Base-by-base conservation (phyloP, 2,329 filamentous ascomycete species). In the Dactylonectria macrodidyma region DNA sequence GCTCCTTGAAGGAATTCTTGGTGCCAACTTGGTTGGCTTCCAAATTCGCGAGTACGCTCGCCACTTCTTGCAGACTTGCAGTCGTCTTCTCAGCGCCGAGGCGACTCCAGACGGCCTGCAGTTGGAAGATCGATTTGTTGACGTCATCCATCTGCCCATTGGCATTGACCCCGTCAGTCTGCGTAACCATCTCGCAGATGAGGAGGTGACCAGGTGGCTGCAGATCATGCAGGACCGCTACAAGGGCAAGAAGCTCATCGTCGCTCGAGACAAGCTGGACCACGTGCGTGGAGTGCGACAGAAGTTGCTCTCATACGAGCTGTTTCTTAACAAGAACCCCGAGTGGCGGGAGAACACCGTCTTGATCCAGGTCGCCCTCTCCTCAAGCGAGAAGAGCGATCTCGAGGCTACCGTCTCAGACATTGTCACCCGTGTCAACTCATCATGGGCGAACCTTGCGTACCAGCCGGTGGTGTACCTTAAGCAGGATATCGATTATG, bases 21-120 rank as follows among this genome's bases (percentile, higher is more conserved):
- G 95, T 10, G 94, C 96, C 62, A 97, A 98, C 75, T 85, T 98
- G 12, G 90, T 98, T 69, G 95, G 94, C 2, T 98, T 98, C 82
- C 95, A 98, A 82, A 97, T 95, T 26, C 90, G 92, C 63, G 95
- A 98, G 80, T 98, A 98, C 77, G 92, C 93, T 5, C 91, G 95
- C 14, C 96, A 98, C 82, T 98, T 98, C 81, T 85, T 98, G 57
- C 95, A 98, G 81, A 98, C 95, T 0, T 98, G 95, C 86, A 97
- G 94, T 79, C 92, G 96, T 38, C 87, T 98, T 14, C 87, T 98
- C 44, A 92, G 89, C n/a, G 94, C 97, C 1, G 95, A 98, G 80
- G 95, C 95, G 1, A 95, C 93, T 0, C 91, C 91, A 1, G 92
- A 97, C 48, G 95, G 96, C 1, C 87, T 98, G 1, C 93, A 98